Conservation (phyloP, 2,329 filamentous ascomycete genomes). For the Endocalyx cinctus region DNA sequence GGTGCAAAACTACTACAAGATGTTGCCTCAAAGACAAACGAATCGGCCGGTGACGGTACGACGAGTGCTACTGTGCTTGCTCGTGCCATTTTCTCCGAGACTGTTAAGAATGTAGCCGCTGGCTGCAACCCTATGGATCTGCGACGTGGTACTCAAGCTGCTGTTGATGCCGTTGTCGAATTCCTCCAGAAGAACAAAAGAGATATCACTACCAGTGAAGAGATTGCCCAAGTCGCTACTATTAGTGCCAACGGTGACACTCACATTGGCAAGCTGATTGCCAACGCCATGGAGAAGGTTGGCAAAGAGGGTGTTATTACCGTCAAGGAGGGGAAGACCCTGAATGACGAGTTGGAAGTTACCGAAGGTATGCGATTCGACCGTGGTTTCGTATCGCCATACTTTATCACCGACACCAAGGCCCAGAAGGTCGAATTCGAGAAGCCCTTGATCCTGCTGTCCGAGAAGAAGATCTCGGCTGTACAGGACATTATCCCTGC, state of each 20-base stretch:
- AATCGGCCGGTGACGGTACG: slow-evolving; percentile 96
- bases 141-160: slow-evolving; percentile 92
- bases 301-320: slow-evolving; percentile 99
- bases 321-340: slow-evolving; percentile 99
- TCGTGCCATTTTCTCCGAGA: slow-evolving; percentile 98
- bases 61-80: slow-evolving; percentile 97
- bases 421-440: slow-evolving; percentile 98
- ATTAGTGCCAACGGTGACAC: slow-evolving; percentile 97
- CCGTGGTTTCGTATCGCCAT: slow-evolving; percentile 95
- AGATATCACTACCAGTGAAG: slow-evolving; percentile 94
- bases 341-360: slow-evolving; percentile 94
- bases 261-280: slow-evolving; percentile 92
- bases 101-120: slow-evolving; percentile 98
- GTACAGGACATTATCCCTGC: slow-evolving; percentile 98
- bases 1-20: slow-evolving; percentile 95
- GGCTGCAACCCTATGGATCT: slow-evolving; percentile 99
- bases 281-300: slow-evolving; percentile 99
- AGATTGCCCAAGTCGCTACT: slow-evolving; percentile 96
- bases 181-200: slow-evolving; percentile 95
- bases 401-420: slow-evolving; percentile 99
- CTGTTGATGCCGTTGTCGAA: slow-evolving; percentile 89
- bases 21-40: slow-evolving; percentile 98
- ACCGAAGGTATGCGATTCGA: slow-evolving; percentile 99
- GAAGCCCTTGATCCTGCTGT: slow-evolving; percentile 97
- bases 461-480: slow-evolving; percentile 99